Conservation (phyloP, 441 rosid genomes). For the Gossypium trilobum region DNA sequence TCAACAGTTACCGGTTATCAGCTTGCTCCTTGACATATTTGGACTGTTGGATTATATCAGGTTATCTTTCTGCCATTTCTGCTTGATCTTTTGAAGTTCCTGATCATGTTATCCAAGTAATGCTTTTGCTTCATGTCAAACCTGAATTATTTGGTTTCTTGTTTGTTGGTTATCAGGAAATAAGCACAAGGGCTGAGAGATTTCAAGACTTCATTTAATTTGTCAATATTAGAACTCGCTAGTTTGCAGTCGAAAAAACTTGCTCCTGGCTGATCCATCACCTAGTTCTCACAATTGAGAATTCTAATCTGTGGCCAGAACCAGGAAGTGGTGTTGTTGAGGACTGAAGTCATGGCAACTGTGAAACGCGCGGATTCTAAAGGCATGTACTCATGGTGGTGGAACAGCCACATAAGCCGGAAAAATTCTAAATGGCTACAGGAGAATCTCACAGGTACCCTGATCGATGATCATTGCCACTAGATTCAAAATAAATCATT, state of each 20-base stretch:
- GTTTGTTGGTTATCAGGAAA: constrained; percentile 11
- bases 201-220: neutral
- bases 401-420: constrained; percentile 91
- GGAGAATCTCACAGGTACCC: constrained; percentile 84
- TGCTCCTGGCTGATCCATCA: constrained; percentile 11
- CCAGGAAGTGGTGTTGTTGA: constrained; percentile 16
- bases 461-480: neutral
- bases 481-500: neutral
- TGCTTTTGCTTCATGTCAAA: constrained; percentile 5
- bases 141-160: constrained; percentile 12
- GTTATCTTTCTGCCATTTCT: constrained; percentile 17
- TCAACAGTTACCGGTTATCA: constrained; percentile 2
- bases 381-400: constrained; percentile 89
- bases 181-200: constrained; percentile 13
- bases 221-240: neutral
- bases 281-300: constrained; percentile 12
- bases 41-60: constrained; percentile 23
- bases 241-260: neutral
- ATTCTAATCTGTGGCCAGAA: neutral
- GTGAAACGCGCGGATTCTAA: constrained; percentile 33
- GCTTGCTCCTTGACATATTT: neutral
- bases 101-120: constrained; percentile 15
- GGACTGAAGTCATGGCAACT: constrained; percentile 51
- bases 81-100: neutral
- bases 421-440: constrained; percentile 94